phyloP scores from a whole-genome alignment of 495 filamentous ascomycete species.

The Daldinia decipiens region DNA sequence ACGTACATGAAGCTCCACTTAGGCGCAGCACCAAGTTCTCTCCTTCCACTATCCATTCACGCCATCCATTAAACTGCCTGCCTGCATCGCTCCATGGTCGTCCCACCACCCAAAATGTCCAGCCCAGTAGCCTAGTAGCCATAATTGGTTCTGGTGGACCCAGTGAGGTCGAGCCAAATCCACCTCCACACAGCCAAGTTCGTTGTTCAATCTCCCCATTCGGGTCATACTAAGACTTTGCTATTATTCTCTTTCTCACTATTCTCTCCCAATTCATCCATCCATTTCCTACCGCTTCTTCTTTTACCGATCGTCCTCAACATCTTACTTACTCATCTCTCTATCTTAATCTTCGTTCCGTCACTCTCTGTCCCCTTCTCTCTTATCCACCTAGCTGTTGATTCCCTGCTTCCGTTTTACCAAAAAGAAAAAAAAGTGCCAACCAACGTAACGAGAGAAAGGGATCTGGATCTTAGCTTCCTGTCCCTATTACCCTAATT shows the following conservation, averaged over 20 bases:
- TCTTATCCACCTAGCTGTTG: conserved; percentile 33
- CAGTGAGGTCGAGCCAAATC: conserved; percentile 35
- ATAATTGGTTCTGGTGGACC: not conserved
- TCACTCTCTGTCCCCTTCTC: conserved; percentile 49
- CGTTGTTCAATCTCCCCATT: conserved; percentile 35
- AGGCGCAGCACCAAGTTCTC: conserved; percentile 23
- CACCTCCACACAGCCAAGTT: conserved; percentile 42
- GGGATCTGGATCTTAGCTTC: conserved; percentile 45
- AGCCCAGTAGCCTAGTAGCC: conserved; percentile 22
- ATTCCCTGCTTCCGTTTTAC: conserved; percentile 44
- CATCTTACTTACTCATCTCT: conserved; percentile 45
- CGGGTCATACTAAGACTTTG: conserved; percentile 15
- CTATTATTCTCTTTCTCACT: conserved; percentile 41
- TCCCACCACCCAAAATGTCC: conserved; percentile 37
- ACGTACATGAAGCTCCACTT: conserved; percentile 31
- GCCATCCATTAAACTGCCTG: conserved; percentile 43
- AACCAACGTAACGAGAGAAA: conserved; percentile 29
- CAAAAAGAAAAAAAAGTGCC: conserved; percentile 10
- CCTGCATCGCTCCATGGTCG: conserved; percentile 48
- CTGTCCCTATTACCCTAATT: conserved; percentile 46
- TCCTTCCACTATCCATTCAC: conserved; percentile 30
- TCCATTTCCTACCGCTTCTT: conserved; percentile 50
- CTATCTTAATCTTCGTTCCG: conserved; percentile 47
- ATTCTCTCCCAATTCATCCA: conserved; percentile 45
- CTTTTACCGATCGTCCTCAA: conserved; percentile 47